Conservation (phyloP, 495 filamentous ascomycete species). For the Talaromyces ruber region DNA sequence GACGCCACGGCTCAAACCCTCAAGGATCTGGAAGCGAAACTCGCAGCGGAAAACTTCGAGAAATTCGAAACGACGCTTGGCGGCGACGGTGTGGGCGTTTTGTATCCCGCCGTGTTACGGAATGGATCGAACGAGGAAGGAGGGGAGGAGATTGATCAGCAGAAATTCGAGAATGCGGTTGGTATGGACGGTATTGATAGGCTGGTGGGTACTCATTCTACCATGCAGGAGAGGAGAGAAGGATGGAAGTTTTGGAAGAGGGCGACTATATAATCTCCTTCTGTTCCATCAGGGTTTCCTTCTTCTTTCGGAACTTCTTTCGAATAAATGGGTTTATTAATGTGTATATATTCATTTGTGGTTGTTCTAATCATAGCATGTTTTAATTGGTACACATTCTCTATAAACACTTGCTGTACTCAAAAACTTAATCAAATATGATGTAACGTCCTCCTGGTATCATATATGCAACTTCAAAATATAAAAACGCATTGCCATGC, state of each 20-base stretch:
- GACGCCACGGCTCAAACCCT: constrained; percentile 8
- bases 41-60: constrained; percentile 62
- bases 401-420: not conserved
- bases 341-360: not conserved
- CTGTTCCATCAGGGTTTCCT: not conserved
- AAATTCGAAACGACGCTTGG: constrained; percentile 72
- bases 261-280: constrained; percentile 8
- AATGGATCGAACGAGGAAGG: constrained; percentile 53
- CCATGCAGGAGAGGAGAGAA: constrained; percentile 59
- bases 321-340: not conserved
- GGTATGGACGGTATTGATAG: constrained; percentile 72
- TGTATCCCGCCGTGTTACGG: constrained; percentile 70
- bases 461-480: not conserved
- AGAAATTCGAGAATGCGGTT: constrained; percentile 67
- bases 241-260: constrained; percentile 94
- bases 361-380: not conserved
- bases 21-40: constrained; percentile 43
- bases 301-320: not conserved
- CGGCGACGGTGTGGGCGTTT: constrained; percentile 76
- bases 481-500: not conserved
- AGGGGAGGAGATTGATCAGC: constrained; percentile 72
- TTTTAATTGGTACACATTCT: not conserved
- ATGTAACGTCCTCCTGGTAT: not conserved
- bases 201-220: constrained; percentile 48
- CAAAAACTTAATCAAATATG: not conserved